phyloP scores from a whole-genome alignment of 2,329 filamentous ascomycete genomes.

The Magnaporthiopsis incrustans region DNA sequence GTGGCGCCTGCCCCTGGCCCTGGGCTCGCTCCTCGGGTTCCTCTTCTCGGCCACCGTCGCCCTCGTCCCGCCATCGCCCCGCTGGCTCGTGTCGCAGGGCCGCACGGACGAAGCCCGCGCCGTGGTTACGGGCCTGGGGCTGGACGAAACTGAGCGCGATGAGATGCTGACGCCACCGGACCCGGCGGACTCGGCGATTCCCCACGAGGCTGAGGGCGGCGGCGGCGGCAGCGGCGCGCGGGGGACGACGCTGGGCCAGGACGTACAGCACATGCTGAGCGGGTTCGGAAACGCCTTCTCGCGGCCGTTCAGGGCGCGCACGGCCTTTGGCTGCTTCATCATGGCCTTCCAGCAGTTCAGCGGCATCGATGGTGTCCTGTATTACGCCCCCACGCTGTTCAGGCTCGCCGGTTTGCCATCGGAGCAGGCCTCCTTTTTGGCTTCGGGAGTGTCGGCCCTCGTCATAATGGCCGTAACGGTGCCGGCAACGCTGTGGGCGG shows the following conservation, averaged over 20 bases:
- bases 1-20: conserved; percentile 46
- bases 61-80: conserved; percentile 43
- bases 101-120: conserved; percentile 33
- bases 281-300: conserved; percentile 27
- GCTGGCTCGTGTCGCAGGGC: conserved; percentile 43
- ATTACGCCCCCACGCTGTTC: conserved; percentile 54
- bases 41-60: conserved; percentile 19
- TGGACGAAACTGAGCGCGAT: conserved; percentile 35
- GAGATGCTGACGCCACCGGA: conserved; percentile 20
- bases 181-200: no score
- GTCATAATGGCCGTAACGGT: conserved; percentile 47
- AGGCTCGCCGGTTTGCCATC: conserved; percentile 48
- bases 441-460: conserved; percentile 50
- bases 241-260: conserved; percentile 16
- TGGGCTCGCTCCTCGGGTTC: conserved; percentile 27
- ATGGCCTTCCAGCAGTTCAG: conserved; percentile 52
- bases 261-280: conserved; percentile 19
- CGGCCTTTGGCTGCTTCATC: conserved; percentile 46
- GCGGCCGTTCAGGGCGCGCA: conserved; percentile 32
- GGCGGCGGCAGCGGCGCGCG: neutral
- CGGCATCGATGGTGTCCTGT: conserved; percentile 54
- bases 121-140: conserved; percentile 30
- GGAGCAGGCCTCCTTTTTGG: conserved; percentile 44
- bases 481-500: conserved; percentile 45
- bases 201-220: neutral